A percentile compares a stretch with the other conserved stretches of the same genome.
Evolutionary conservation across 2,329 filamentous ascomycete species (phyloP).

Genomic region (Ophiostoma sp.): DNA sequence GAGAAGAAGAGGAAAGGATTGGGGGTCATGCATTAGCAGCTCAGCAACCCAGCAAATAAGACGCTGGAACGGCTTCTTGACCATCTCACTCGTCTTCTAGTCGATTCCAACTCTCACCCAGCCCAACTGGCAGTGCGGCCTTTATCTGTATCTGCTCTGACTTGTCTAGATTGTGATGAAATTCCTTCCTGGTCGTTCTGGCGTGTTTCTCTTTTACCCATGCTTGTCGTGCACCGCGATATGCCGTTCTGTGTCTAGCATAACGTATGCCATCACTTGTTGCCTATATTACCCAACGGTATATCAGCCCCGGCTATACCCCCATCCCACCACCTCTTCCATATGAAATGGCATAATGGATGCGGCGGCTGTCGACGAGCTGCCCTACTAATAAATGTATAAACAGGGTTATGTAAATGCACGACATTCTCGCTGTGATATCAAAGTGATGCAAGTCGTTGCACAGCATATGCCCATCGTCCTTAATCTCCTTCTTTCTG

Average conservation of each 20-base stretch:
- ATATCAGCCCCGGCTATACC: too few species aligned
- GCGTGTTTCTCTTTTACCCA: not conserved
- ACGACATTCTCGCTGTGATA: too few species aligned
- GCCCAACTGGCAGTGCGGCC: not conserved
- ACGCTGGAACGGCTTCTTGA: not conserved
- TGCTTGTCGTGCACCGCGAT: not conserved
- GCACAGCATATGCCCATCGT: too few species aligned
- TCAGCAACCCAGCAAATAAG: not conserved
- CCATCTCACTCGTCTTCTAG: not conserved
- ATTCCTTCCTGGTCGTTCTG: not conserved
- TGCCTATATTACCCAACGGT: too few species aligned
- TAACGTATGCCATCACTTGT: too few species aligned
- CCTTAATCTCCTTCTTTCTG: not conserved
- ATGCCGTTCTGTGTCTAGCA: not conserved
- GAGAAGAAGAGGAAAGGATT: not conserved
- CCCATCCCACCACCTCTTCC: too few species aligned
- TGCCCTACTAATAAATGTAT: too few species aligned
- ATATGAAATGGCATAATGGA: too few species aligned
- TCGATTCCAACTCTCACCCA: not conserved
- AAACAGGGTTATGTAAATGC: too few species aligned
- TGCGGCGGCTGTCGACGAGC: too few species aligned
- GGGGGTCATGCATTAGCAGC: constrained; percentile 3
- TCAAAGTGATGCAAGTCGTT: too few species aligned
- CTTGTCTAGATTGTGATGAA: too few species aligned
- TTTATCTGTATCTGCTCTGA: not conserved